Conservation (phyloP, 176 grass and related monocot species). For the Guadua angustifolia region DNA sequence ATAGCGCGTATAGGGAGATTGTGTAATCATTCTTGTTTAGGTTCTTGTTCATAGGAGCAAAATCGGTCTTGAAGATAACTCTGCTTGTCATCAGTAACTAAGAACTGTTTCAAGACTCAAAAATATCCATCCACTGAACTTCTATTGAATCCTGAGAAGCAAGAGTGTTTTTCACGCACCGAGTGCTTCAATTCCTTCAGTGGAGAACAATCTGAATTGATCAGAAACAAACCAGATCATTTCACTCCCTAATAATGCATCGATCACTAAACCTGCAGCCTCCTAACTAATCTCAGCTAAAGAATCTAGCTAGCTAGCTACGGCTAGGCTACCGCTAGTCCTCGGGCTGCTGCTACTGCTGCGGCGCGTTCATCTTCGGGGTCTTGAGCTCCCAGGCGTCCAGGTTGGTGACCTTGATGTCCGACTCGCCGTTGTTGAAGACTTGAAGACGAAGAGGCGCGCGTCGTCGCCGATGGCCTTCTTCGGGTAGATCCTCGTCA, state of each 20-base stretch:
- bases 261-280: background rate
- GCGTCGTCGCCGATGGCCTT: slow-evolving; percentile 44
- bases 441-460: slow-evolving; percentile 62
- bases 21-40: background rate
- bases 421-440: slow-evolving; percentile 56
- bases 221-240: background rate
- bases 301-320: background rate
- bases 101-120: background rate
- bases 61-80: background rate
- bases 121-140: background rate
- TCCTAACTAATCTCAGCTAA: slow-evolving; percentile 20
- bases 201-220: background rate
- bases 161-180: background rate
- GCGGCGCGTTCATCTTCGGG: slow-evolving; percentile 38
- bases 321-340: background rate
- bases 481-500: slow-evolving; percentile 58
- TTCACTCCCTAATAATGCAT: background rate
- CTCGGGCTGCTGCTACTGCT: slow-evolving; percentile 23
- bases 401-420: slow-evolving; percentile 43
- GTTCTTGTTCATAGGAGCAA: background rate
- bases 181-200: background rate
- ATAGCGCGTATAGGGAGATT: background rate
- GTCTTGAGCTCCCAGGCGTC: slow-evolving; percentile 64
- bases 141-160: slow-evolving; percentile 24
- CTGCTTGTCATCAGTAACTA: background rate